Percentiles rank a stretch among this genome's conserved stretches.
Conservation (phyloP, 768 basidiomycete species). For the button mushroom (Agaricus bisporus) region DNA sequence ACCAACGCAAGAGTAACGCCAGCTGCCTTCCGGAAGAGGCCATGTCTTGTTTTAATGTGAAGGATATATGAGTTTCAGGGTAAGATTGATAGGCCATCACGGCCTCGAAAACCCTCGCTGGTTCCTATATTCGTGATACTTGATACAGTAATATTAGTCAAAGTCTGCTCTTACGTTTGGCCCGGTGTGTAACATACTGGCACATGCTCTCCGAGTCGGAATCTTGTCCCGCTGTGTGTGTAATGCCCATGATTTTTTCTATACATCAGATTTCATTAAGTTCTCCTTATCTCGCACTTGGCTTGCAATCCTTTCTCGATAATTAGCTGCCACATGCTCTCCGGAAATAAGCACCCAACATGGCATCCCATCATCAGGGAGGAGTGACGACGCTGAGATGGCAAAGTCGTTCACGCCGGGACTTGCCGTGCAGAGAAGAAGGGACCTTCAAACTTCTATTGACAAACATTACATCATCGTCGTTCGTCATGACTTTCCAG, state of each 20-base stretch:
- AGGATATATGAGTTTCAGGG: background rate
- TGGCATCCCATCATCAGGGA: too few relatives aligned
- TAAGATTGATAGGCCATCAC: background rate
- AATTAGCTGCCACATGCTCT: too few relatives aligned
- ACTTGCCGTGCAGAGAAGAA: background rate
- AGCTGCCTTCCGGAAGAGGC: constrained; percentile 41
- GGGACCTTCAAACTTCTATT: background rate
- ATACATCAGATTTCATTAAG: background rate
- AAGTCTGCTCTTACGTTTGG: background rate
- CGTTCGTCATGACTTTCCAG: background rate
- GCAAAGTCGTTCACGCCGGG: too few relatives aligned
- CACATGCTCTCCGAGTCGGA: constrained; percentile 5
- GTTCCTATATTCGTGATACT: too few relatives aligned
- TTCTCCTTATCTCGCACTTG: too few relatives aligned
- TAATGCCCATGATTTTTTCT: background rate
- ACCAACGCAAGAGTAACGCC: constrained; percentile 35
- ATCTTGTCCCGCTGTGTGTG: background rate
- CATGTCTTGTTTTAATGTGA: constrained; percentile 19
- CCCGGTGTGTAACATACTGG: background rate
- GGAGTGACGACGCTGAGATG: too few relatives aligned
- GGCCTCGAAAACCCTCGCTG: background rate
- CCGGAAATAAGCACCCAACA: too few relatives aligned
- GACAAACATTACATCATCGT: background rate
- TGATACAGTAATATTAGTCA: too few relatives aligned
- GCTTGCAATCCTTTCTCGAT: too few relatives aligned